Evolutionary conservation across 345 rosid species (phyloP).

Genomic region (Firmiana major): DNA sequence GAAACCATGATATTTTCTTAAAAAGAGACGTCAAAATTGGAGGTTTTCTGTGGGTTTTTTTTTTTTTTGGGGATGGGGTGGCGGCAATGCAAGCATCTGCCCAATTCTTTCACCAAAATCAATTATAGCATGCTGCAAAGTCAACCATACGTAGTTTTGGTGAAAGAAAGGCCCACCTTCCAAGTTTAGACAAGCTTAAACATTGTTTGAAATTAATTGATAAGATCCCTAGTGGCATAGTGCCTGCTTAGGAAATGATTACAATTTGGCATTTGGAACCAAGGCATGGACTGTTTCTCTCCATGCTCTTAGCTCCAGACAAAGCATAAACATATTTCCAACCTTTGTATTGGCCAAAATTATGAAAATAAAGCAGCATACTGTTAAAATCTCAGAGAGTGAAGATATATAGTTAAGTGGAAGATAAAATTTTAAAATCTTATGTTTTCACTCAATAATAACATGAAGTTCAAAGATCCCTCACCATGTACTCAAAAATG

Average conservation of each 20-base stretch:
- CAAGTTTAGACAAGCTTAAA: not conserved
- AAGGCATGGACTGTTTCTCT: not conserved
- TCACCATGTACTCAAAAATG: conserved; percentile 94
- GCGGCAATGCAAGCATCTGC: not conserved
- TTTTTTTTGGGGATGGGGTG: not conserved
- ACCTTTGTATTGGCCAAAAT: not conserved
- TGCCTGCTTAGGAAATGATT: not conserved
- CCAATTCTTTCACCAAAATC: not conserved
- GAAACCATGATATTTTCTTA: not conserved
- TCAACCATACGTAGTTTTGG: not conserved
- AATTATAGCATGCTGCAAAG: not conserved
- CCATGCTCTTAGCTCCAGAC: not conserved
- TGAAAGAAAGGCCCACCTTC: not conserved
- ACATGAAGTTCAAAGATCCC: conserved; percentile 14
- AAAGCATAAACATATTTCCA: not conserved
- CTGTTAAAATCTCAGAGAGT: not conserved
- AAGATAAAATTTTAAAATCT: not conserved
- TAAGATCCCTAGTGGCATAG: not conserved
- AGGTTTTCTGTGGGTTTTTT: not conserved
- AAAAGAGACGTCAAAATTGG: not conserved
- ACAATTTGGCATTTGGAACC: not conserved
- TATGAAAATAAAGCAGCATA: not conserved
- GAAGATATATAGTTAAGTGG: not conserved
- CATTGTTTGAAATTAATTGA: not conserved
- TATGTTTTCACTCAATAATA: not conserved